Conservation (phyloP, 2,329 filamentous ascomycete genomes). For the Penicillium sp. region DNA sequence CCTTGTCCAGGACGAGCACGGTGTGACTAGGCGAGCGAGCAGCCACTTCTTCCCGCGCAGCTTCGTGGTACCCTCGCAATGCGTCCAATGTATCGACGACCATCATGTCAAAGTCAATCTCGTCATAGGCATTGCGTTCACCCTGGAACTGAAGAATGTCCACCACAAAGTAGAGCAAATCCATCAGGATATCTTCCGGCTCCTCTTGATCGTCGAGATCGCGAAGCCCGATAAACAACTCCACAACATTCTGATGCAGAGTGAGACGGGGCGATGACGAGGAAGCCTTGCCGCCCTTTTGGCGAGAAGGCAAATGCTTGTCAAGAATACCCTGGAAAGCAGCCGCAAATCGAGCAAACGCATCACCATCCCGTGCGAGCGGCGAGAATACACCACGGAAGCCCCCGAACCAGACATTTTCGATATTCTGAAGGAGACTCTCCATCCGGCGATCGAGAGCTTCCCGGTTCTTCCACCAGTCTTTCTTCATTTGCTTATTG, state of each 20-base stretch:
- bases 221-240: slow-evolving; percentile 85
- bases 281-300: slow-evolving; percentile 57
- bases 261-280: slow-evolving; percentile 53
- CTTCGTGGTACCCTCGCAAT: slow-evolving; percentile 72
- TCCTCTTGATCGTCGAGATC: slow-evolving; percentile 71
- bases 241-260: slow-evolving; percentile 70
- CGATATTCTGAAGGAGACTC: slow-evolving; percentile 79
- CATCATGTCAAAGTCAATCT: slow-evolving; percentile 94
- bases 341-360: slow-evolving; percentile 74
- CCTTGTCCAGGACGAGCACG: slow-evolving; percentile 87
- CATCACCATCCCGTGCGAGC: slow-evolving; percentile 60
- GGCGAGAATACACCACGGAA: slow-evolving; percentile 94
- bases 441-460: slow-evolving; percentile 74
- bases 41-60: slow-evolving; percentile 39
- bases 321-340: slow-evolving; percentile 78
- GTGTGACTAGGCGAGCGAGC: slow-evolving; percentile 60
- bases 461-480: slow-evolving; percentile 89
- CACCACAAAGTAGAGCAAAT: slow-evolving; percentile 92
- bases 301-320: slow-evolving; percentile 81
- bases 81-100: slow-evolving; percentile 85
- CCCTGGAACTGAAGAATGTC: slow-evolving; percentile 97
- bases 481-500: slow-evolving; percentile 71
- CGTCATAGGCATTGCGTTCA: slow-evolving; percentile 94
- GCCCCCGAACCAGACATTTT: slow-evolving; percentile 91
- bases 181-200: slow-evolving; percentile 85